Base-by-base conservation (phyloP, 2,329 filamentous ascomycete species). In the Monilinia polystroma region DNA sequence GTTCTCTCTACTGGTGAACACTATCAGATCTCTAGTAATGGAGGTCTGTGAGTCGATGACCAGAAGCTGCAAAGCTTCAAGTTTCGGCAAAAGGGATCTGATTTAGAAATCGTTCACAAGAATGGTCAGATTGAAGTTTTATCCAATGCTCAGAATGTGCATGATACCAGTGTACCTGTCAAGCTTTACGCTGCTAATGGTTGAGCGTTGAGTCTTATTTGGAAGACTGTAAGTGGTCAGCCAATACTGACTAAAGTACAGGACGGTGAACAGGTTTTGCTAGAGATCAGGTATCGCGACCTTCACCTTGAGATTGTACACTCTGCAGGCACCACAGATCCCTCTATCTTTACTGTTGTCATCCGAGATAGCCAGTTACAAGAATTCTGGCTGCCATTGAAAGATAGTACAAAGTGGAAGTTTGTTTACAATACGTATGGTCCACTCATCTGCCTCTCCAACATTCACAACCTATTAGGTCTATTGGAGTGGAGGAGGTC, bases 221-320 rank as follows among this genome's bases (percentile, higher is more conserved):
- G 4, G 23, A 58, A 20, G 16, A 4, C 10, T 29, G 23, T 58
- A 18, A 7, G n/a, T 29, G 16, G 23, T 45, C 41, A 47, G 16
- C 41, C 56, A 58, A 45, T 23, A 1, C 23, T n/a, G 1, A 14
- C 23, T 12, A 20, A 45, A 14, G 16, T n/a, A 8, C 16, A 55
- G n/a, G 53, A 55, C 29, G 53, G 53, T 11, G 53, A 55, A 5
- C 29, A 55, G 29, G 18, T 55, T 55, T 35, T 55, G 53, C 29
- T 55, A 3, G 8, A 55, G 18, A 55, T 55, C 18, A 38, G 38
- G 12, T 55, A 55, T 29, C 20, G 32, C 12, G 29, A 35, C 18
- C 18, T 8, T 1, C 53, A 55, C 18, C 29, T 55, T 18, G 29
- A 55, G 53, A 38, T 55, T 35, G 4, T 38, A 35, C 53, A 55